A percentile compares a stretch with the other conserved stretches of the same genome.
Conservation (phyloP, 2,329 filamentous ascomycete species). For the Talaromyces amestolkiae region DNA sequence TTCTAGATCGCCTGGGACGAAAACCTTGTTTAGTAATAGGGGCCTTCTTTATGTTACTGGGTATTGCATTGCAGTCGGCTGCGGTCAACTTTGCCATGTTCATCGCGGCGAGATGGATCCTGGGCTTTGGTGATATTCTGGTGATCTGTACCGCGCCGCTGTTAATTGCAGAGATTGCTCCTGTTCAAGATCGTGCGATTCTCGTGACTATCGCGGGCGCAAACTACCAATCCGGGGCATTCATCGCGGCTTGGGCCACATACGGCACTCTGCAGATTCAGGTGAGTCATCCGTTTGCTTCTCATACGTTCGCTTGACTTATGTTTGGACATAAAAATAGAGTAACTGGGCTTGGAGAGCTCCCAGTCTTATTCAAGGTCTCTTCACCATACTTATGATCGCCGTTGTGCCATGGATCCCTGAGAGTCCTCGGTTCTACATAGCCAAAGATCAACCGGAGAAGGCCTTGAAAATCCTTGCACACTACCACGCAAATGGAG, state of each 20-base stretch:
- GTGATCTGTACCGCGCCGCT: constrained; percentile 26
- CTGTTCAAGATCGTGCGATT: constrained; percentile 27
- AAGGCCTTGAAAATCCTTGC: constrained; percentile 57
- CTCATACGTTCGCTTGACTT: not conserved
- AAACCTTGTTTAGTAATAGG: constrained; percentile 47
- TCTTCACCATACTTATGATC: constrained; percentile 23
- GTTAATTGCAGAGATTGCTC: constrained; percentile 28
- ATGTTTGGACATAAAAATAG: not conserved
- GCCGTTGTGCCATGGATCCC: constrained; percentile 5
- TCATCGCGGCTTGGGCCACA: constrained; percentile 23
- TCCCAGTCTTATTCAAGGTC: constrained; percentile 24
- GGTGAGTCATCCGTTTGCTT: constrained; percentile 16
- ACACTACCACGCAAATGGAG: constrained; percentile 58
- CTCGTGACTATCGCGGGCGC: constrained; percentile 24
- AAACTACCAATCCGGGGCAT: constrained; percentile 25
- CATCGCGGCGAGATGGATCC: constrained; percentile 26
- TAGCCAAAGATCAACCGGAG: constrained; percentile 58
- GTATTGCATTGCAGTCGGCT: constrained; percentile 36
- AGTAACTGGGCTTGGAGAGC: constrained; percentile 26
- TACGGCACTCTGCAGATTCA: constrained; percentile 23
- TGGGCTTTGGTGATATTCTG: constrained; percentile 28
- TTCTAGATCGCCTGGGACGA: constrained; percentile 47
- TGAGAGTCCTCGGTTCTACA: constrained; percentile 62
- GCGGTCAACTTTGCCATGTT: constrained; percentile 29
- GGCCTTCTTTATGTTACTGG: constrained; percentile 49